Evolutionary conservation across 257 asterid species (phyloP), one percentile per base, ranked within the genome.

Genomic region (Solanum boliviense): DNA sequence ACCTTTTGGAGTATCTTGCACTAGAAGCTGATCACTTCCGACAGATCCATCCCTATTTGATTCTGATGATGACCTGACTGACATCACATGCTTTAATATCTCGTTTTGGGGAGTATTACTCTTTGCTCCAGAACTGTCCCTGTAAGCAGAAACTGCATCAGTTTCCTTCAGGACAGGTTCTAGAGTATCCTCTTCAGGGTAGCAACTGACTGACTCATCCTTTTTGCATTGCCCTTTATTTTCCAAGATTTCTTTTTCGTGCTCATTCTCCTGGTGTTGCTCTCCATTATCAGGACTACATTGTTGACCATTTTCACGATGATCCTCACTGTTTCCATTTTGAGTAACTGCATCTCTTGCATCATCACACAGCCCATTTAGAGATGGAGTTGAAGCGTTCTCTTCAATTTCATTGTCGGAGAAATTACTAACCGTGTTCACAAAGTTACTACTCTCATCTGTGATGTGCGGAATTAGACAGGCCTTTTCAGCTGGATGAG

Each of bases 11-110:
- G 75, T 56, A 25, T 90, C 92, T 35, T 84, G 88, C 73, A 84
- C 79, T 85, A 76, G 68, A 88, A 87, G 78, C 82, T 89, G 90
- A 89, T 84, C 91, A 89, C 84, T 87, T 83, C 90, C 35, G 20
- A 91, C 91, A 25, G 90, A 89, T 71, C 91, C 94, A 52, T 88
- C 91, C 91, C 91, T 93, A 91, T 89, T 90, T 81, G 93, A 89
- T 56, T 94, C 95, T 13, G 84, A 31, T 34, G 90, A 78, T 84
- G 96, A 94, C 48, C 96, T 88, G 89, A 95, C 97, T 9, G 98
- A 94, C 83, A 90, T 94, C 87, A 90, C 91, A 36, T 87, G 91
- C 90, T 92, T 91, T 67, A 90, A 83, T 87, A 73, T 89, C 62
- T 92, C 98, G 20, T 48, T 72, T 87, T 87, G 89, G 84, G 90